Conservation (phyloP, 169 alveolate genomes). For the Cryptosporidium muris region DNA sequence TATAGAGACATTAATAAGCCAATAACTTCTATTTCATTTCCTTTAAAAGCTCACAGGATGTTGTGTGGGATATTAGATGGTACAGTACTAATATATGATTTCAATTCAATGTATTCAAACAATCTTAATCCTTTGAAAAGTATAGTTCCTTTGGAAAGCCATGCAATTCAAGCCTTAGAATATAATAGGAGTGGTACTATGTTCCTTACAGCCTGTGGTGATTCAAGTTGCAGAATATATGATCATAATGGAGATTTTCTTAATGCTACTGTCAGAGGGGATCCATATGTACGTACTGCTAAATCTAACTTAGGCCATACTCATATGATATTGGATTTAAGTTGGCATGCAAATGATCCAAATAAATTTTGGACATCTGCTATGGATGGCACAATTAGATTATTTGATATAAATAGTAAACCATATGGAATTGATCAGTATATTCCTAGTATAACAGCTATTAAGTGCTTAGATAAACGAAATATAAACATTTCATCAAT, state of each 20-base stretch:
- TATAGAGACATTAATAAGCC: background rate
- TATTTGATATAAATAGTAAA: constrained; percentile 59
- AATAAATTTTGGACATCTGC: constrained; percentile 44
- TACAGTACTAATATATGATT: constrained; percentile 39
- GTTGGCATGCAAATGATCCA: constrained; percentile 29
- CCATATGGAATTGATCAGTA: constrained; percentile 59
- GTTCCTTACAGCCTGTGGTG: constrained; percentile 64
- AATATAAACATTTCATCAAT: constrained; percentile 43
- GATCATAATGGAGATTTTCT: constrained; percentile 48
- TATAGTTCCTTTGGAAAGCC: constrained; percentile 55
- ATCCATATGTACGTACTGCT: constrained; percentile 63
- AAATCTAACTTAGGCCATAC: constrained; percentile 65
- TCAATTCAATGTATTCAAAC: constrained; percentile 24
- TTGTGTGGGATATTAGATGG: constrained; percentile 51
- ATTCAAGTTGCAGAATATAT: constrained; percentile 37
- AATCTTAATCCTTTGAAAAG: constrained; percentile 42
- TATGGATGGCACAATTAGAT: constrained; percentile 44
- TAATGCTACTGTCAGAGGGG: constrained; percentile 60
- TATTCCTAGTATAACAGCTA: constrained; percentile 29
- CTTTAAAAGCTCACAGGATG: constrained; percentile 40
- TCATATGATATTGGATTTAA: constrained; percentile 55
- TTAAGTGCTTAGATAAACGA: constrained; percentile 44
- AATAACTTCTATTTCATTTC: constrained; percentile 24
- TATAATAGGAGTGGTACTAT: constrained; percentile 27
- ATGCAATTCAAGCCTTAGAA: constrained; percentile 33